A percentile compares a stretch with the other conserved stretches of the same genome.
phyloP scores from a whole-genome alignment of 1,284 basidiomycete species.

The Ceratobasidium sp. region DNA sequence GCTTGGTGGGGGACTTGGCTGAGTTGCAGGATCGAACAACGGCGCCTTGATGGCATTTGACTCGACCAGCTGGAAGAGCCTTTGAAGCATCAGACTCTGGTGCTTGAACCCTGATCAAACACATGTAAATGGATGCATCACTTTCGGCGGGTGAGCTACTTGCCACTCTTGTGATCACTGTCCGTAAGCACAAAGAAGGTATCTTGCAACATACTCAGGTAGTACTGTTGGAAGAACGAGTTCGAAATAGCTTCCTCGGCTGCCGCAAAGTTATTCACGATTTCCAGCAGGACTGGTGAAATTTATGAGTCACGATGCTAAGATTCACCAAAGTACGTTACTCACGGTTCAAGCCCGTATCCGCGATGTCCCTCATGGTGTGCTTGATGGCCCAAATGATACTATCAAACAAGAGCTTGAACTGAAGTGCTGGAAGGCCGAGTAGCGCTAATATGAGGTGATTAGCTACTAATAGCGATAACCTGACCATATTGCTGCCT shows the following conservation, averaged over 20 bases:
- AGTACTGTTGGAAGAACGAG: conserved; percentile 90
- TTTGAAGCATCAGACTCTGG: conserved; percentile 86
- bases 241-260: conserved; percentile 81
- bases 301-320: not conserved
- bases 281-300: conserved; percentile 83
- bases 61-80: conserved; percentile 94
- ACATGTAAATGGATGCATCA: conserved; percentile 24
- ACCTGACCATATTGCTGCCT: conserved; percentile 43
- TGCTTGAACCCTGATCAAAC: conserved; percentile 74
- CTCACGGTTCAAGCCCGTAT: conserved; percentile 88
- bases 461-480: conserved; percentile 14
- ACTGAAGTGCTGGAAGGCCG: conserved; percentile 86
- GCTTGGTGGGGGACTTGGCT: conserved; percentile 75
- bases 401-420: conserved; percentile 98
- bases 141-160: conserved; percentile 39
- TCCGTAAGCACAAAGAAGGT: conserved; percentile 98
- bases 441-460: conserved; percentile 68
- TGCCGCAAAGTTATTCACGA: conserved; percentile 93
- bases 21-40: conserved; percentile 80
- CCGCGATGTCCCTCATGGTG: conserved; percentile 98
- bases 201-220: conserved; percentile 92
- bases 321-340: conserved; percentile 40
- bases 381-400: conserved; percentile 99
- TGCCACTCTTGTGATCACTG: conserved; percentile 94
- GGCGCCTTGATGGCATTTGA: conserved; percentile 82